Conservation (phyloP, 139 green algal species). For the Chloropicon primus region DNA sequence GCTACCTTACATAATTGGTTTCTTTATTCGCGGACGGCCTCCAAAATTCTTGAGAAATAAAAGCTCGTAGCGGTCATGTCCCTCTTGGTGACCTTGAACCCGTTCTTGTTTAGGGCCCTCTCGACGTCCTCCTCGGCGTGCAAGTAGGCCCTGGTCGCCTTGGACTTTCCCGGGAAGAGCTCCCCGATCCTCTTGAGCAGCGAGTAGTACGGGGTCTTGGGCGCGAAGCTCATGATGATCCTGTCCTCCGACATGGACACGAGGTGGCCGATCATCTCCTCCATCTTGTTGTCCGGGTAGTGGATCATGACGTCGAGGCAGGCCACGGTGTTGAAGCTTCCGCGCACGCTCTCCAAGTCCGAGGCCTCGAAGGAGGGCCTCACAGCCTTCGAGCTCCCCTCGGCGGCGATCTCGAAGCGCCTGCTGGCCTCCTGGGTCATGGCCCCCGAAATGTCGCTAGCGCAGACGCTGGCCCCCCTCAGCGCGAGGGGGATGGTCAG, state of each 20-base stretch:
- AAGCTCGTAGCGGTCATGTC: constrained; percentile 98
- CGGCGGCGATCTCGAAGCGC: constrained; percentile 28
- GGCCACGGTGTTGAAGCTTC: constrained; percentile 82
- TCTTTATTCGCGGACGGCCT: constrained; percentile 14
- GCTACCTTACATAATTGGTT: not conserved
- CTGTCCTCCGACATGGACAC: constrained; percentile 61
- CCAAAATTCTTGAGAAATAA: constrained; percentile 92
- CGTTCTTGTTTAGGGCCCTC: constrained; percentile 48
- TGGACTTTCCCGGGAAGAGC: constrained; percentile 87
- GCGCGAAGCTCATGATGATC: constrained; percentile 92
- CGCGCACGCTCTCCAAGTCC: constrained; percentile 22
- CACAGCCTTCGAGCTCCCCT: constrained; percentile 22
- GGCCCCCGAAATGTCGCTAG: constrained; percentile 76
- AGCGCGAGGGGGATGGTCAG: constrained; percentile 27
- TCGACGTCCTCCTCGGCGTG: constrained; percentile 91
- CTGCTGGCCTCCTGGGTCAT: constrained; percentile 60
- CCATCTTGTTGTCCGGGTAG: constrained; percentile 90
- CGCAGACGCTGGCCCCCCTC: constrained; percentile 59
- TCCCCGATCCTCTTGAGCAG: constrained; percentile 79
- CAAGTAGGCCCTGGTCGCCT: constrained; percentile 92
- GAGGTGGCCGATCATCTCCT: constrained; percentile 88
- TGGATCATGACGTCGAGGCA: constrained; percentile 99
- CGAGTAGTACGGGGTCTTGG: constrained; percentile 50
- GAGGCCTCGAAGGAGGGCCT: constrained; percentile 74
- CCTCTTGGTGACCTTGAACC: constrained; percentile 57